Evolutionary conservation across 768 basidiomycete genomes (phyloP), one percentile per base, ranked within the genome.

Genomic region (Mycena latifolia): DNA sequence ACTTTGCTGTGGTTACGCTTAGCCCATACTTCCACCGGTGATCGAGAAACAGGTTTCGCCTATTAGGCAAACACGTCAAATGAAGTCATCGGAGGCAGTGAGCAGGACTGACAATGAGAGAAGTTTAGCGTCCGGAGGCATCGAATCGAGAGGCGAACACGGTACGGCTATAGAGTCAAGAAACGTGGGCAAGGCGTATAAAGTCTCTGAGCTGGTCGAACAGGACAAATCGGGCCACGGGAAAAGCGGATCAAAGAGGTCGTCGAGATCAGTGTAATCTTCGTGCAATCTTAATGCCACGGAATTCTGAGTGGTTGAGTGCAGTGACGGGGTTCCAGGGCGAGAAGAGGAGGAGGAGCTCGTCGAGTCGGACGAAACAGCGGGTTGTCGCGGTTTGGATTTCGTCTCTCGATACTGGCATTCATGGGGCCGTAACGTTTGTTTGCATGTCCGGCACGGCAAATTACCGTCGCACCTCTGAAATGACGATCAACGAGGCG

Each of bases 11-110:
- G 17, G 61, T 29, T 18, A 70, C 35, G 58, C 33, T 63, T 12
- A 69, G 60, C 14, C 68, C 68, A 46, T 69, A 69, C 17, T 69
- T 56, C 54, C 50, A 63, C 31, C 57, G 5, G 50, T 70, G 69
- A 18, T 63, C 31, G n/a, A 70, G 24, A 25, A 66, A 41, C 18
- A 60, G 25, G 39, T 46, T 58, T 9, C 67, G 54, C 28, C 67
- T 69, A 25, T n/a, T n/a, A n/a, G n/a, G 5, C 11, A 39, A 43
- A 14, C 2, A 35, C 29, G 5, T 17, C 53, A 39, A 65, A 51
- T 35, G 52, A 17, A 6, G 20, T 35, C 12, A 28, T 1, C 11
- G n/a, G 9, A 24, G 15, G 41, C 0, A 14, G 18, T 12, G 28
- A 61, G 20, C 27, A 3, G 7, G 2, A 46, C 61, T 12, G 4